phyloP scores from a whole-genome alignment of 2,329 filamentous ascomycete genomes.

The Verticillium dahliae region DNA sequence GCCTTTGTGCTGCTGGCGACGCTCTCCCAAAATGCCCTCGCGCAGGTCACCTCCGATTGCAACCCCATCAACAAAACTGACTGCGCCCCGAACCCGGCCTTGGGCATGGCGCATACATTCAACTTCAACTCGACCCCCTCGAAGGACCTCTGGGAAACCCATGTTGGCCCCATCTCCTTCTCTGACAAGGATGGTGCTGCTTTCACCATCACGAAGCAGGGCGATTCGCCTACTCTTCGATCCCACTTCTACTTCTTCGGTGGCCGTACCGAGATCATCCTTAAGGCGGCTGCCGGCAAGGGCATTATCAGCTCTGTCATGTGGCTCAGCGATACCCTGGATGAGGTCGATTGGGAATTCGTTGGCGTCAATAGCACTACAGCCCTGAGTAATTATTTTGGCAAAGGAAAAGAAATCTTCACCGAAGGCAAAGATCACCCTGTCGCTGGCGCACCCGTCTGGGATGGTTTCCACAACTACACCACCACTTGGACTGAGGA shows the following conservation, averaged over 20 bases:
- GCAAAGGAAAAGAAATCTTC: constrained; percentile 62
- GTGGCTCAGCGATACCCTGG: constrained; percentile 74
- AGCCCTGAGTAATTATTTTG: constrained; percentile 71
- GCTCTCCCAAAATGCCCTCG: constrained; percentile 42
- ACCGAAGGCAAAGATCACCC: constrained; percentile 56
- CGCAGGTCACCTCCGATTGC: constrained; percentile 73
- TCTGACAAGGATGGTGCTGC: constrained; percentile 55
- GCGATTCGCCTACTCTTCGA: constrained; percentile 72
- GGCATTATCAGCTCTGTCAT: constrained; percentile 82
- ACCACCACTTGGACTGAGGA: constrained; percentile 67
- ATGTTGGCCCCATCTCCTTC: constrained; percentile 59
- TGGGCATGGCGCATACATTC: constrained; percentile 58
- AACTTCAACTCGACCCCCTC: constrained; percentile 58
- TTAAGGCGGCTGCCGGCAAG: constrained; percentile 67
- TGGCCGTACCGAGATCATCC: constrained; percentile 68
- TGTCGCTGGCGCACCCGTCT: constrained; percentile 41
- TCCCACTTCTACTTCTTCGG: constrained; percentile 84
- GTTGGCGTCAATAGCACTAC: constrained; percentile 58
- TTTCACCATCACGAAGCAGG: constrained; percentile 64
- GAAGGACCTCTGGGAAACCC: constrained; percentile 60
- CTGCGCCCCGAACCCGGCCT: constrained; percentile 66
- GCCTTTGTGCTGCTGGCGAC: constrained; percentile 33
- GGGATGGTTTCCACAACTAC: constrained; percentile 66
- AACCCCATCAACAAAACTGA: constrained; percentile 63
- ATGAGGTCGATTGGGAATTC: constrained; percentile 86